phyloP scores from a whole-genome alignment of 352 stramenopile genomes.

The Blastocystis sp. region DNA sequence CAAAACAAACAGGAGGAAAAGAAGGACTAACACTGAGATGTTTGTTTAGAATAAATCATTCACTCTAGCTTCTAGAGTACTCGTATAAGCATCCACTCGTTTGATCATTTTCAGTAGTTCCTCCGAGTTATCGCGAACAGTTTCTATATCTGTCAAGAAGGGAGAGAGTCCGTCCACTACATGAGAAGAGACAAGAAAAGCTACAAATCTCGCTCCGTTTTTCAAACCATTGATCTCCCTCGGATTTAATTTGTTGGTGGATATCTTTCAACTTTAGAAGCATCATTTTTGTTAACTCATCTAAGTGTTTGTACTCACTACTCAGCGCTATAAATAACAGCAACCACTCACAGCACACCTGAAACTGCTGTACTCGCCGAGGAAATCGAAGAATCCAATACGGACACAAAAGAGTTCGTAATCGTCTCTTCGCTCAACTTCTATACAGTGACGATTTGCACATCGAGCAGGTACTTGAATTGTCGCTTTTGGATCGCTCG shows the following conservation, averaged over 20 bases:
- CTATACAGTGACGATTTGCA: neutral
- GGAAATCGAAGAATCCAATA: neutral
- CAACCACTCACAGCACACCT: neutral
- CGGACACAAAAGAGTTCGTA: neutral
- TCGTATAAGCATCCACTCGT: slow-evolving; percentile 6
- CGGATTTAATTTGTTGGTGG: neutral
- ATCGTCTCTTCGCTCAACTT: neutral
- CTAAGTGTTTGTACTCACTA: slow-evolving; percentile 15
- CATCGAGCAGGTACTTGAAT: neutral
- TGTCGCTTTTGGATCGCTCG: neutral
- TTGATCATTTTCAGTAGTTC: neutral
- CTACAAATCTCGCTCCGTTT: neutral
- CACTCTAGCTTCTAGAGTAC: neutral
- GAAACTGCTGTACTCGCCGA: neutral
- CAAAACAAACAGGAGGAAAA: neutral
- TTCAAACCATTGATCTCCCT: neutral
- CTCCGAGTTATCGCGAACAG: slow-evolving; percentile 6
- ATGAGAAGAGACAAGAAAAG: neutral
- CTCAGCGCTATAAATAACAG: neutral
- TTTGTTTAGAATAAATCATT: neutral
- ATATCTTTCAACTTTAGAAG: slow-evolving; percentile 21
- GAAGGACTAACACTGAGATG: neutral
- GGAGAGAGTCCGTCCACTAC: slow-evolving; percentile 12
- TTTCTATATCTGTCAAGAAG: neutral
- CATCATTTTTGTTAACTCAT: slow-evolving; percentile 26